Conservation (phyloP, 2,329 filamentous ascomycete genomes). For the Parastagonospora avenae region DNA sequence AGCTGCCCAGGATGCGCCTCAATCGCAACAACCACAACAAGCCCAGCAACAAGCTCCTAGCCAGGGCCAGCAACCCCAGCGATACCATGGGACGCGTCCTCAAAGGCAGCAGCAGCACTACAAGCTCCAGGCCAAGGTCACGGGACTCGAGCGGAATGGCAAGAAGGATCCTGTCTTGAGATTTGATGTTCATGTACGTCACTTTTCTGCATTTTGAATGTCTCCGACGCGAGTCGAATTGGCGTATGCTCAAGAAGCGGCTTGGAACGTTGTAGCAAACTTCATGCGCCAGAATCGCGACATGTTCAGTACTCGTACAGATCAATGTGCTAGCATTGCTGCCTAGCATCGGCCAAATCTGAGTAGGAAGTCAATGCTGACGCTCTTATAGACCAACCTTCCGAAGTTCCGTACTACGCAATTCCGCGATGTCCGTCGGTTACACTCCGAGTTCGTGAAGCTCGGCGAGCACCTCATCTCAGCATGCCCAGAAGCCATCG, state of each 20-base stretch:
- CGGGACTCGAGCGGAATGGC: constrained; percentile 86
- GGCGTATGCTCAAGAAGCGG: no score
- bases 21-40: constrained; percentile 36
- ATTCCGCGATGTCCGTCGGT: constrained; percentile 93
- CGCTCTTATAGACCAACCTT: constrained; percentile 81
- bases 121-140: constrained; percentile 93
- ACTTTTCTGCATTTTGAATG: not conserved
- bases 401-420: constrained; percentile 97
- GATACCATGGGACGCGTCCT: constrained; percentile 51
- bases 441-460: constrained; percentile 95
- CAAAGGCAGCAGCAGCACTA: constrained; percentile 67
- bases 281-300: no score
- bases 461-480: constrained; percentile 96
- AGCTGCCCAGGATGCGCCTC: constrained; percentile 42
- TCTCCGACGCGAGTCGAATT: no score
- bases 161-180: constrained; percentile 94
- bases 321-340: not conserved
- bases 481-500: constrained; percentile 93
- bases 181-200: constrained; percentile 92
- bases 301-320: no score
- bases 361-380: constrained; percentile 8
- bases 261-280: no score
- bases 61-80: constrained; percentile 51
- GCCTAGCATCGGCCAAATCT: not conserved
- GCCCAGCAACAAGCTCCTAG: constrained; percentile 44